A percentile compares a stretch with the other conserved stretches of the same genome.
Evolutionary conservation across 2,329 filamentous ascomycete species (phyloP).

Genomic region (Fusarium equiseti): DNA sequence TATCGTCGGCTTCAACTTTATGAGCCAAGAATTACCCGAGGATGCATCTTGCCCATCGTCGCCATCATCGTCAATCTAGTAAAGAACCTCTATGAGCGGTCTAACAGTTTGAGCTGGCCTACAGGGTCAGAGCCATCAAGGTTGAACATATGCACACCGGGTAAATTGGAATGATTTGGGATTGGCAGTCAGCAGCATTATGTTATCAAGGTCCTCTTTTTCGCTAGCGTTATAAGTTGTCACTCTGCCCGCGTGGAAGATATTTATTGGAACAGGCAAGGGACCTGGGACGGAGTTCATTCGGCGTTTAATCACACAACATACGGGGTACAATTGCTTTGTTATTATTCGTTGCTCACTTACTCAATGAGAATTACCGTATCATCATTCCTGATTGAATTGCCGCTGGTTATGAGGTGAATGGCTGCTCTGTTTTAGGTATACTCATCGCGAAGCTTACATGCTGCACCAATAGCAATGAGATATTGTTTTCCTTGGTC

Average conservation of each 20-base stretch:
- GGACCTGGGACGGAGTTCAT: neutral
- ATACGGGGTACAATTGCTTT: neutral
- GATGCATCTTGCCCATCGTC: slow-evolving; percentile 11
- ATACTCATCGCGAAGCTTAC: neutral
- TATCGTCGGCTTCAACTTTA: slow-evolving; percentile 63
- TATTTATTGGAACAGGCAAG: neutral
- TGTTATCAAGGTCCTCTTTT: neutral
- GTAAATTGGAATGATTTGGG: neutral
- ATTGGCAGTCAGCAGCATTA: neutral
- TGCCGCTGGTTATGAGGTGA: neutral
- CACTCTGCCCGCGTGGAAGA: neutral
- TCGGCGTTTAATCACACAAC: neutral
- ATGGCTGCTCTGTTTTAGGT: neutral
- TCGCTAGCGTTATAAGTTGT: neutral
- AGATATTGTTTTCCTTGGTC: neutral
- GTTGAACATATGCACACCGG: slow-evolving; percentile 5
- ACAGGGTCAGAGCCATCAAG: slow-evolving; percentile 32
- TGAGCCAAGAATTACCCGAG: slow-evolving; percentile 23
- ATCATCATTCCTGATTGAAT: neutral
- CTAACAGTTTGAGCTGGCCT: neutral
- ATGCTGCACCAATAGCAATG: neutral
- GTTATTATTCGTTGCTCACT: neutral
- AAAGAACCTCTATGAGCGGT: slow-evolving; percentile 1
- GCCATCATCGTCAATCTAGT: slow-evolving; percentile 28
- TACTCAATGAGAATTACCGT: neutral